A percentile compares a stretch with the other conserved stretches of the same genome.
Conservation (phyloP, 352 stramenopile genomes). For the Phytopythium chamaehyphon region DNA sequence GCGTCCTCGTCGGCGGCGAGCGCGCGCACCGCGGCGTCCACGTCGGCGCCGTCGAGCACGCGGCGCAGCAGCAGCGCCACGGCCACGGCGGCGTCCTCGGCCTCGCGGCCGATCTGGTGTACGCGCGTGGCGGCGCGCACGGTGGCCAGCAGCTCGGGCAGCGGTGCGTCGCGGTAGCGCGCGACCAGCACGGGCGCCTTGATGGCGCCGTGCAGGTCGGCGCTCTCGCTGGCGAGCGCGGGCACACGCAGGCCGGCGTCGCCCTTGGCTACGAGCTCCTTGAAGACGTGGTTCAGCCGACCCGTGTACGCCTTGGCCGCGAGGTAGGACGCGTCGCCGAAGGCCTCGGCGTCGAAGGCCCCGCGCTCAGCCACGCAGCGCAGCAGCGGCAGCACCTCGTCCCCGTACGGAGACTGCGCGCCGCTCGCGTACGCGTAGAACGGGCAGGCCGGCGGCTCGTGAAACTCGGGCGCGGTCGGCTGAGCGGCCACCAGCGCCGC, state of each 20-base stretch:
- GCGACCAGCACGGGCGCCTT: slow-evolving; percentile 54
- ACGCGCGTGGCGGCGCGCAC: slow-evolving; percentile 43
- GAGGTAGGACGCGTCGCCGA: slow-evolving; percentile 42
- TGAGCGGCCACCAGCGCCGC: slow-evolving; percentile 23
- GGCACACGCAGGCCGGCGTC: slow-evolving; percentile 56
- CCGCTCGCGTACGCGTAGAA: slow-evolving; percentile 64
- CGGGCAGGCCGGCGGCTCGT: slow-evolving; percentile 50
- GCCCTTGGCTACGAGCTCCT: slow-evolving; percentile 60
- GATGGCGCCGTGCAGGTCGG: slow-evolving; percentile 56
- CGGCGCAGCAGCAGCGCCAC: slow-evolving; percentile 46
- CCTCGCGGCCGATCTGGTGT: slow-evolving; percentile 48
- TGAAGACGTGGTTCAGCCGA: slow-evolving; percentile 61
- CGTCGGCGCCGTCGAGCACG: slow-evolving; percentile 30
- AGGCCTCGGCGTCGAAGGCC: slow-evolving; percentile 38
- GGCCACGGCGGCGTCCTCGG: slow-evolving; percentile 46
- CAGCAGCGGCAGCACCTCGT: slow-evolving; percentile 62
- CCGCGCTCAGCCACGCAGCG: slow-evolving; percentile 38
- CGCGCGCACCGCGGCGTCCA: slow-evolving; percentile 29
- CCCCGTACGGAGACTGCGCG: slow-evolving; percentile 53
- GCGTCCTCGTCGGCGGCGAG: slow-evolving; percentile 31
- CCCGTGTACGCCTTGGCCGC: slow-evolving; percentile 55
- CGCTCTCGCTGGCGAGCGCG: slow-evolving; percentile 43
- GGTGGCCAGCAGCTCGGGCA: slow-evolving; percentile 34
- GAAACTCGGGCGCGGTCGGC: slow-evolving; percentile 32
- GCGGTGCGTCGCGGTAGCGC: slow-evolving; percentile 36